Percentiles rank a stretch among this genome's conserved stretches.
phyloP scores from a whole-genome alignment of 2,329 filamentous ascomycete species.

The Graphilbum sp. region DNA sequence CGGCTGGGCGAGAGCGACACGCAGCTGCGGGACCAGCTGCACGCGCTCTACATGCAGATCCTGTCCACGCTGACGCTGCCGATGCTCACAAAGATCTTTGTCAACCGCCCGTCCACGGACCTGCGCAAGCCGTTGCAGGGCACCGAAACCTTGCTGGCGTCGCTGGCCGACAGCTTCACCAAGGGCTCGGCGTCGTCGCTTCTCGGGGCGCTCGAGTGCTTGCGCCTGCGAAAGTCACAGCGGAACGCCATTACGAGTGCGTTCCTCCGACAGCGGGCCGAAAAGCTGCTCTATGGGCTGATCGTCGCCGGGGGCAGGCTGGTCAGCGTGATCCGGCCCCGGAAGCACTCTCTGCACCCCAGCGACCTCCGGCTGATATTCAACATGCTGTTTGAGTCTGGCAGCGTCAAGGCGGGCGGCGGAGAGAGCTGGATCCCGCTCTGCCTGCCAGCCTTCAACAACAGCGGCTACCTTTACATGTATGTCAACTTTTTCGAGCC shows the following conservation, averaged over 20 bases:
- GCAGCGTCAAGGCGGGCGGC: slow-evolving; percentile 72
- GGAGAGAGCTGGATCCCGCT: slow-evolving; percentile 97
- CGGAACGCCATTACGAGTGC: slow-evolving; percentile 74
- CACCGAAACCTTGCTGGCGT: slow-evolving; percentile 79
- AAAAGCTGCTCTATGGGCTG: slow-evolving; percentile 76
- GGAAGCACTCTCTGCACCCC: slow-evolving; percentile 87
- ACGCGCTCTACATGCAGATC: slow-evolving; percentile 96
- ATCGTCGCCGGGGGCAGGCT: slow-evolving; percentile 85
- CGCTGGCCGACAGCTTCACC: slow-evolving; percentile 87
- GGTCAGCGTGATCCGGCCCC: slow-evolving; percentile 86
- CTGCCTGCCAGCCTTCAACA: slow-evolving; percentile 94
- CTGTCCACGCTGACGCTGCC: slow-evolving; percentile 87
- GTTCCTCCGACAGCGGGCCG: slow-evolving; percentile 61
- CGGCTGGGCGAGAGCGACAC: slow-evolving; percentile 80
- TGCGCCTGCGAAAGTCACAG: slow-evolving; percentile 82
- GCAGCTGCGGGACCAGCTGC: slow-evolving; percentile 74
- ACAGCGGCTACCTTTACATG: slow-evolving; percentile 93
- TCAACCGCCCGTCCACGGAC: slow-evolving; percentile 82
- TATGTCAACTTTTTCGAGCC: slow-evolving; percentile 89
- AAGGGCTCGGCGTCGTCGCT: slow-evolving; percentile 79
- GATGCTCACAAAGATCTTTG: slow-evolving; percentile 72
- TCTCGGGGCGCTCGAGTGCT: slow-evolving; percentile 78
- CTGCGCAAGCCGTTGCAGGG: slow-evolving; percentile 78
- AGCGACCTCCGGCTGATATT: slow-evolving; percentile 93
- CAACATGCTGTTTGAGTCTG: slow-evolving; percentile 97